Conservation (phyloP, 805 yeast species). For the Saturnispora galanensis region DNA sequence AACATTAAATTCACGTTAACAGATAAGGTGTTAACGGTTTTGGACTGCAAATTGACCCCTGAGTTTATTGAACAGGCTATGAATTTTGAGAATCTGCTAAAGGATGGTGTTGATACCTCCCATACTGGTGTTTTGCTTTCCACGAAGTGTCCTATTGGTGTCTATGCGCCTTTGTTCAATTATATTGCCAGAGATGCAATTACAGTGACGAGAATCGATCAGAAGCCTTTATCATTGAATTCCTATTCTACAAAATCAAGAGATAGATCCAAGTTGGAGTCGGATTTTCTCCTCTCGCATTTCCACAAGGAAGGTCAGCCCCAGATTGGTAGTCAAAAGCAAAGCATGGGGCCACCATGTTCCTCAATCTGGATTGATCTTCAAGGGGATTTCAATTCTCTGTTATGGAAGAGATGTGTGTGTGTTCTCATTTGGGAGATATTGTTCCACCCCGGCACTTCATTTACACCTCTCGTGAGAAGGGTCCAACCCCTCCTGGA, state of each 20-base stretch:
- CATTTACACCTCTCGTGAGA: slow-evolving; percentile 14
- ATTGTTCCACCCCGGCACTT: slow-evolving; percentile 49
- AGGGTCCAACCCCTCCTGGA: slow-evolving; percentile 27
- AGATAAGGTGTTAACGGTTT: slow-evolving; percentile 37
- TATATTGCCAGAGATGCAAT: slow-evolving; percentile 35
- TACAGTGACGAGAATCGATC: slow-evolving; percentile 44
- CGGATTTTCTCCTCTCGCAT: slow-evolving; percentile 42
- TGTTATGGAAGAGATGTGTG: slow-evolving; percentile 52
- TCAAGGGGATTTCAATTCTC: slow-evolving; percentile 46
- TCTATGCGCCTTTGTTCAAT: slow-evolving; percentile 54
- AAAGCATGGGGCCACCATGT: slow-evolving; percentile 40
- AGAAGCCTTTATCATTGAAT: slow-evolving; percentile 35
- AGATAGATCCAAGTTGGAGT: slow-evolving; percentile 57
- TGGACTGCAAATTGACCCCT: slow-evolving; percentile 30
- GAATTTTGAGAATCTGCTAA: slow-evolving; percentile 32
- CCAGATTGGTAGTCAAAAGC: too few relatives aligned
- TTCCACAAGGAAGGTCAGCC: slow-evolving; percentile 6
- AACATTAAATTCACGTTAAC: slow-evolving; percentile 47
- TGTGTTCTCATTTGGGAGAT: slow-evolving; percentile 36
- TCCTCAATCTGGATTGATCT: slow-evolving; percentile 66
- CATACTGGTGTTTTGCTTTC: slow-evolving; percentile 47
- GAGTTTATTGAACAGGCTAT: slow-evolving; percentile 37
- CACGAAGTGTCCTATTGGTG: slow-evolving; percentile 48
- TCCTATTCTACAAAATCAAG: slow-evolving; percentile 71
- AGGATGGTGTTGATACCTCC: slow-evolving; percentile 16